Evolutionary conservation across 176 grass and related monocot genomes (phyloP).

Genomic region (Typha latifolia): DNA sequence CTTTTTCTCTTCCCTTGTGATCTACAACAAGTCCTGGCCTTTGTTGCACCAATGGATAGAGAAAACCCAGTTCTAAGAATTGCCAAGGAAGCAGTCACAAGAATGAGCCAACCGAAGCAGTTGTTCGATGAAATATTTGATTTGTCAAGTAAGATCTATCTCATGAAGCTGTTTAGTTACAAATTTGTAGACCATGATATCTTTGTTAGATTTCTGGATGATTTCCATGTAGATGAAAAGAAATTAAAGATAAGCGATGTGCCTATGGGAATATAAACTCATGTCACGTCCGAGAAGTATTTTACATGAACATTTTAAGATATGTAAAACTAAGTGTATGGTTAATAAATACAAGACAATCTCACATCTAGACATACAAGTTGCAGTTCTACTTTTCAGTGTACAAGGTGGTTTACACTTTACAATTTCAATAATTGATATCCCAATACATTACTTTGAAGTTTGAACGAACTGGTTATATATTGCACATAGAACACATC

Average conservation of each 20-base stretch:
- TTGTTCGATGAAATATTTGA: constrained; percentile 2
- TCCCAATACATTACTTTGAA: no score
- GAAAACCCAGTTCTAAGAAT: constrained; percentile 1
- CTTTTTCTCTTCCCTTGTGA: neutral
- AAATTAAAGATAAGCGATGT: neutral
- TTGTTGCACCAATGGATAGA: neutral
- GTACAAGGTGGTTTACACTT: no score
- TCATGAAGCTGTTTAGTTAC: neutral
- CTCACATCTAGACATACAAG: no score
- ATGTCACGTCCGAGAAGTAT: neutral
- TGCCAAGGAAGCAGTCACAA: neutral
- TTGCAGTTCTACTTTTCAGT: no score
- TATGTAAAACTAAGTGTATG: neutral
- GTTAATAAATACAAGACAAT: no score
- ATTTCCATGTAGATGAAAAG: neutral
- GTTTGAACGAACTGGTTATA: no score
- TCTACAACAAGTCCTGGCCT: neutral
- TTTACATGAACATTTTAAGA: neutral
- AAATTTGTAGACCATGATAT: neutral
- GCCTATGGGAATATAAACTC: neutral
- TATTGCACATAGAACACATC: no score
- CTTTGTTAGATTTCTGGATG: neutral
- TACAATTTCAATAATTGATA: no score
- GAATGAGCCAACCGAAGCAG: constrained; percentile 5
- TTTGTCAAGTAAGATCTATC: constrained; percentile 20